phyloP scores from a whole-genome alignment of 768 basidiomycete species.

The Leccinum fibrillosum region DNA sequence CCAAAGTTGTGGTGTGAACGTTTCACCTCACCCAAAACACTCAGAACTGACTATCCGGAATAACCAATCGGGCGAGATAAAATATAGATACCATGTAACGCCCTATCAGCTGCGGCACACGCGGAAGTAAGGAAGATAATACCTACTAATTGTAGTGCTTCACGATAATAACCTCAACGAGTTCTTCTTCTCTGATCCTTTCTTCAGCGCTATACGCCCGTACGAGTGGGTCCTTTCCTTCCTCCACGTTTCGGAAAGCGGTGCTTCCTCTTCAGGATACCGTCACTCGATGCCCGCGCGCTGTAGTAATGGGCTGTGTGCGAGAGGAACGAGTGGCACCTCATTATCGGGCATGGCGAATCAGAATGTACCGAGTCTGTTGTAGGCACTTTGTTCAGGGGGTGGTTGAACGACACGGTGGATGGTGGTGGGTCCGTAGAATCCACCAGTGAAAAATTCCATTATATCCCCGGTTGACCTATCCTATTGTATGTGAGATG shows the following conservation, averaged over 20 bases:
- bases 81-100: neutral
- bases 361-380: conserved; percentile 56
- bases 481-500: neutral
- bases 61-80: neutral
- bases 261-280: conserved; percentile 38
- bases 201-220: conserved; percentile 43
- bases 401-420: conserved; percentile 62
- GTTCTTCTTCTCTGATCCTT: conserved; percentile 41
- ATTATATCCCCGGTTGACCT: conserved; percentile 59
- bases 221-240: conserved; percentile 48
- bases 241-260: conserved; percentile 50
- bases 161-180: conserved; percentile 50
- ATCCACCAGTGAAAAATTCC: conserved; percentile 57
- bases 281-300: conserved; percentile 37
- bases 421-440: conserved; percentile 55
- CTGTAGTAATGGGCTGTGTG: conserved; percentile 48
- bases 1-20: neutral
- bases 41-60: neutral
- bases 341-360: conserved; percentile 52
- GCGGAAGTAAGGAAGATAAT: neutral
- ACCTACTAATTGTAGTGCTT: conserved; percentile 53
- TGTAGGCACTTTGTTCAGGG: conserved; percentile 42
- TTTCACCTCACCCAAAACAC: neutral
- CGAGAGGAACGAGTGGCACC: conserved; percentile 42
- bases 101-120: neutral